phyloP scores from a whole-genome alignment of 2,329 filamentous ascomycete species.

The Neodidymelliopsis sp. region DNA sequence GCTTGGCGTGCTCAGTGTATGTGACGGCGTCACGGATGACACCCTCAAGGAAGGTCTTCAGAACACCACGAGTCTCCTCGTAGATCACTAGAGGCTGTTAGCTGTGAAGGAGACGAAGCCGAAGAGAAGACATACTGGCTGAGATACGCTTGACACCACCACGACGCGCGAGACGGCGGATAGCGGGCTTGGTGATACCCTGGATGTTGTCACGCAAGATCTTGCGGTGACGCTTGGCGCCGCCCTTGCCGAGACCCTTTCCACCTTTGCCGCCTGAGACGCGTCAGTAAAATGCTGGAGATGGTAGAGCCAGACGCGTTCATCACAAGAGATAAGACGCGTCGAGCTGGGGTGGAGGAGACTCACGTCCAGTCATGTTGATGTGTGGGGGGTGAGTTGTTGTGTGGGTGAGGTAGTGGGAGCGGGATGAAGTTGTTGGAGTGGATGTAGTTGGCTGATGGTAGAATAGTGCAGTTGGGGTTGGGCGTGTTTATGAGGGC shows the following conservation, averaged over 20 bases:
- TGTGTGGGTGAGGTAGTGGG: slow-evolving; percentile 28
- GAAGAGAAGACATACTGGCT: slow-evolving; percentile 51
- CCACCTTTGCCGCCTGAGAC: slow-evolving; percentile 61
- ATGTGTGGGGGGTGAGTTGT: slow-evolving; percentile 36
- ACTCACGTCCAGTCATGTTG: slow-evolving; percentile 62
- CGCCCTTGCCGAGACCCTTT: slow-evolving; percentile 63
- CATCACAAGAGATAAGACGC: slow-evolving; percentile 11
- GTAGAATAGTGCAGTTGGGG: slow-evolving; percentile 25
- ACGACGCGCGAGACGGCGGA: slow-evolving; percentile 63
- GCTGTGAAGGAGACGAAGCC: slow-evolving; percentile 3
- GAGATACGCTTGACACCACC: slow-evolving; percentile 63
- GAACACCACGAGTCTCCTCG: slow-evolving; percentile 78
- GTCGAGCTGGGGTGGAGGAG: slow-evolving; percentile 12
- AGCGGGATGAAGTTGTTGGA: slow-evolving; percentile 23
- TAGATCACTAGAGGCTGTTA: slow-evolving; percentile 69
- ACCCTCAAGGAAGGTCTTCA: slow-evolving; percentile 80
- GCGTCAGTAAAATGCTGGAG: slow-evolving; percentile 40
- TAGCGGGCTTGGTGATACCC: slow-evolving; percentile 63
- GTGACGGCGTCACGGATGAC: slow-evolving; percentile 80
- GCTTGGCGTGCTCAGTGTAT: slow-evolving; percentile 82
- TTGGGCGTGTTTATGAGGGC: slow-evolving; percentile 35
- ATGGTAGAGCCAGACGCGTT: slow-evolving; percentile 49
- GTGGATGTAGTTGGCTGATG: slow-evolving; percentile 28
- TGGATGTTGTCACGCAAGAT: slow-evolving; percentile 64
- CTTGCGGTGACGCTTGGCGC: slow-evolving; percentile 63